Conservation (phyloP, 1,139 yeast genomes). For the Saccharomyces hybrid region DNA sequence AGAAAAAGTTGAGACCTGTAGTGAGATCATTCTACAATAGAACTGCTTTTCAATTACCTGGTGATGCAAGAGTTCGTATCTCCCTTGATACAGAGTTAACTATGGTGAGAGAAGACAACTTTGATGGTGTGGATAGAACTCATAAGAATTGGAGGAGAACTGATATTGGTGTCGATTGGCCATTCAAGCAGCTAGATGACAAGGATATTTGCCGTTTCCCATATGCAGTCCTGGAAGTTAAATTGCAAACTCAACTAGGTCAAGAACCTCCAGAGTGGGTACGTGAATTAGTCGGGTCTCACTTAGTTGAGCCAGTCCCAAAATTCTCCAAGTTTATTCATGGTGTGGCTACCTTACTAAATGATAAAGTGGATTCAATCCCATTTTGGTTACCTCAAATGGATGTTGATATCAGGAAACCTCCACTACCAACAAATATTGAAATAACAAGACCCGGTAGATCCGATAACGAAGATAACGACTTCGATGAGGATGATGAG, state of each 20-base stretch:
- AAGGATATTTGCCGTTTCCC: constrained; percentile 89
- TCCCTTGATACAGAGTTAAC: constrained; percentile 92
- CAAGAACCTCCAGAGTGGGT: constrained; percentile 99
- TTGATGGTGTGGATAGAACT: constrained; percentile 87
- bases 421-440: constrained; percentile 48
- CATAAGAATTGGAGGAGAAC: constrained; percentile 94
- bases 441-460: constrained; percentile 30
- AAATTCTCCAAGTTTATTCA: constrained; percentile 95
- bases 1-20: constrained; percentile 83
- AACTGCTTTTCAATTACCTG: constrained; percentile 97
- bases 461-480: constrained; percentile 33
- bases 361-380: constrained; percentile 71
- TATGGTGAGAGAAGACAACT: constrained; percentile 95
- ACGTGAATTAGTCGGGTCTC: constrained; percentile 81
- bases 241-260: constrained; percentile 93
- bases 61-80: constrained; percentile 97
- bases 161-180: constrained; percentile 97
- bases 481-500: constrained; percentile 38
- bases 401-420: constrained; percentile 92
- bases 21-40: constrained; percentile 94
- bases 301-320: constrained; percentile 95
- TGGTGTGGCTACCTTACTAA: constrained; percentile 83
- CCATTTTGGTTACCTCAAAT: constrained; percentile 99
- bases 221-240: constrained; percentile 93
- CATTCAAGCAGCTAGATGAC: constrained; percentile 77